Base-by-base conservation (phyloP, 192 early-diverging fungal species). In the Kappamyces sp. region DNA sequence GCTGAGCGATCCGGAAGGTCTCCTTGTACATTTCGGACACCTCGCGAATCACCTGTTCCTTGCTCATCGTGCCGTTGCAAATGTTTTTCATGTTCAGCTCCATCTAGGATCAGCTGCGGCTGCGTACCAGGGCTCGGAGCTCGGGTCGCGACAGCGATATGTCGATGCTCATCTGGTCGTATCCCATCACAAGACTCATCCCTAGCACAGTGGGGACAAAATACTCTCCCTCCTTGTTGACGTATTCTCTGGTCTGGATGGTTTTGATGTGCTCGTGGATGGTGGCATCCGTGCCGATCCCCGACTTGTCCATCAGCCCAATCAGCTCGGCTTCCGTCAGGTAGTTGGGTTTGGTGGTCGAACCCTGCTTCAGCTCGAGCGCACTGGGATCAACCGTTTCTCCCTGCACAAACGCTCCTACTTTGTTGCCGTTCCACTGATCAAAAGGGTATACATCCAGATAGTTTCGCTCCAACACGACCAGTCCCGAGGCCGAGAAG, bases 231-330 rank as follows among this genome's bases (percentile, higher is more conserved):
- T 78, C 73, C 49, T 93, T 88, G 46, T 83, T 76, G 2, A 79
- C 84, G 66, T 99, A 99, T 39, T 94, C 81, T 8, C 96, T 83
- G 1, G 88, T 86, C 7, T 85, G 80, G 36, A 99, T 88, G 48
- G 84, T 97, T 62, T 92, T 90, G 63, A 99, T 99, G 54, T 97
- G 94, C 36, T 94, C 88, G 5, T 86, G 86, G 34, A 97, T 96
- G 0, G 94, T 99, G 0, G 96, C 94, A 67, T 99, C 96, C 4
- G 96, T 99, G 9, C 93, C 96, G 41, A 99, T 97, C 12, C 89
- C 90, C 61, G 88, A 87, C 66, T 88, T 85, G 55, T 97, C 90
- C 93, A 99, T 96, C 22, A 88, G 57, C 0, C 74, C 76, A 62
- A 99, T 91, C 36, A 99, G 74, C 33, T 97, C 92, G 7, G 82